These are phyloP conservation scores for Penicillium simplicissimum DNA, from an alignment of 495 filamentous ascomycete genomes.

Conservation along the genomic window DNA sequence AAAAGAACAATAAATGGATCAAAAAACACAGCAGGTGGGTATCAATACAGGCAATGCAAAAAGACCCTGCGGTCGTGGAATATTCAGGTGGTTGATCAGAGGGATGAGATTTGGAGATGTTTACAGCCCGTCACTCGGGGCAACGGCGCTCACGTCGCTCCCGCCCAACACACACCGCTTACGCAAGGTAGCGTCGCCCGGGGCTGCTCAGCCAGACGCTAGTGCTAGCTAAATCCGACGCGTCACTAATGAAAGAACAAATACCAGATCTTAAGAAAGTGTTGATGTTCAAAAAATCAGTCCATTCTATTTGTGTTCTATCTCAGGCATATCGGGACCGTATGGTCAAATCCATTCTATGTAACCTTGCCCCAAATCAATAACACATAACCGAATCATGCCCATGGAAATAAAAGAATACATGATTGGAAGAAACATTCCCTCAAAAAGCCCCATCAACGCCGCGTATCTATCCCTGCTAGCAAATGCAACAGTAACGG, in stretches of 20 bases:
- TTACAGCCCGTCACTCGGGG: conserved; percentile 52
- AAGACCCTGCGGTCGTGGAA: conserved; percentile 34
- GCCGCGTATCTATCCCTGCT: conserved; percentile 17
- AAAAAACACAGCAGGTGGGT: conserved; percentile 11
- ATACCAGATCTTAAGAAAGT: not conserved
- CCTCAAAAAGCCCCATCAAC: conserved; percentile 7
- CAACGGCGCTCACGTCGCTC: conserved; percentile 29
- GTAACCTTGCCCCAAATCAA: conserved; percentile 4
- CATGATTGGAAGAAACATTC: conserved; percentile 16
- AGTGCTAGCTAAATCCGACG: conserved; percentile 4
- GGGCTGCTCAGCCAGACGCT: not conserved
- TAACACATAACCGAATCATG: conserved; percentile 9
- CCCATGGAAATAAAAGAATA: conserved; percentile 17
- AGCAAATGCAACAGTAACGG: conserved; percentile 6
- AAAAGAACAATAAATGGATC: conserved; percentile 16
- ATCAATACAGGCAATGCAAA: conserved; percentile 19
- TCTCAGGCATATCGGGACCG: conserved; percentile 12
- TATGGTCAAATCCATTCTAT: conserved; percentile 22
- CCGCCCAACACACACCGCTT: conserved; percentile 8
- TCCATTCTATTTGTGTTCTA: conserved; percentile 11
- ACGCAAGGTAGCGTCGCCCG: conserved; percentile 10
- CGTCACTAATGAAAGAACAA: not conserved
- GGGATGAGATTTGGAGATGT: conserved; percentile 29
- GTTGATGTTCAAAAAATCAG: not conserved
- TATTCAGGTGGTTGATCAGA: conserved; percentile 30